phyloP scores from a whole-genome alignment of 2,329 filamentous ascomycete genomes.

The Fusarium beomiforme region DNA sequence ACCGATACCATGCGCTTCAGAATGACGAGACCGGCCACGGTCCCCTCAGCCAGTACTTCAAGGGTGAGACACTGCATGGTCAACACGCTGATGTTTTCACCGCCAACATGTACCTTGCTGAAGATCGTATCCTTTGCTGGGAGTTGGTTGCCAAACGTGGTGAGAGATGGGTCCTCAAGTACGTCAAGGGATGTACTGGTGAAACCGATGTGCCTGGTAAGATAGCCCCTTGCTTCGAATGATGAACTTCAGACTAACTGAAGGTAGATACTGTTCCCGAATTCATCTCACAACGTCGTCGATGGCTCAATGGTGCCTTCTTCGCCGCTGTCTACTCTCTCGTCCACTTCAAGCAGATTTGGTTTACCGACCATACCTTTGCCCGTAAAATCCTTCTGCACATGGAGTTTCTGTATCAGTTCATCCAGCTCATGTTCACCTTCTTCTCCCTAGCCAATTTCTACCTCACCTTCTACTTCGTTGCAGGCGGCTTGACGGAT shows the following conservation, averaged over 20 bases:
- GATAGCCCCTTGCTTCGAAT: conserved; percentile 42
- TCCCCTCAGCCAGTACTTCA: conserved; percentile 97
- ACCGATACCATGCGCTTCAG: conserved; percentile 93
- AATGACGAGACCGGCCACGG: conserved; percentile 97
- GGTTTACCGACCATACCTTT: conserved; percentile 90
- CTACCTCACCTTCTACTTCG: conserved; percentile 98
- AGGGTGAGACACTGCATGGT: conserved; percentile 95
- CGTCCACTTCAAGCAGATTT: conserved; percentile 93
- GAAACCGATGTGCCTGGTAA: conserved; percentile 97
- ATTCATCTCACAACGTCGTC: conserved; percentile 94
- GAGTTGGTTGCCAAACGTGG: conserved; percentile 95
- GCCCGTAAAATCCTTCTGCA: conserved; percentile 90
- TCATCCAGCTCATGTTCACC: conserved; percentile 91
- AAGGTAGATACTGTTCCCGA: conserved; percentile 84
- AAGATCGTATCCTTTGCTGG: conserved; percentile 91
- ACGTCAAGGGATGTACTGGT: conserved; percentile 94
- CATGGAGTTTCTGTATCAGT: conserved; percentile 95
- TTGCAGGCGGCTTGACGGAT: conserved; percentile 89
- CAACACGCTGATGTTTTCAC: conserved; percentile 97
- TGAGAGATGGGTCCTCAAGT: conserved; percentile 97
- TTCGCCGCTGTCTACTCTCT: conserved; percentile 98
- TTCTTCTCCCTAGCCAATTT: conserved; percentile 99
- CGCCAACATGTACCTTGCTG: conserved; percentile 93
- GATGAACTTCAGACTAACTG: conserved; percentile 36
- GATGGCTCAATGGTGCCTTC: conserved; percentile 99